phyloP scores from a whole-genome alignment of 2,329 filamentous ascomycete genomes.

The Tolypocladium ophioglossoides region DNA sequence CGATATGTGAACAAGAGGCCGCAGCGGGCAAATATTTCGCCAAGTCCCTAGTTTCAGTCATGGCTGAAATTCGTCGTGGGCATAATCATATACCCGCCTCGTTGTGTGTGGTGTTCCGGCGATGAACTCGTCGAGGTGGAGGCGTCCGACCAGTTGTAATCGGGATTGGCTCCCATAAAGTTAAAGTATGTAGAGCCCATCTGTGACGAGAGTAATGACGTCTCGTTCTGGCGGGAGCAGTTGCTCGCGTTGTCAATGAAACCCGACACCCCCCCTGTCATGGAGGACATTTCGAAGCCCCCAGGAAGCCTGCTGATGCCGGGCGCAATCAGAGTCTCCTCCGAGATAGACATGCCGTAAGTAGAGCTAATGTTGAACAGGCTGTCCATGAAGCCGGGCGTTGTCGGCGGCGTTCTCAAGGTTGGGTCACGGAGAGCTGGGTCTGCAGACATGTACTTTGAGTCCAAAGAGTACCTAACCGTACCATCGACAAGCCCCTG shows the following conservation, averaged over 20 bases:
- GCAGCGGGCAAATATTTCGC: not conserved
- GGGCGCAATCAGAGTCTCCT: conserved; percentile 40
- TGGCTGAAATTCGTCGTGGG: conserved; percentile 15
- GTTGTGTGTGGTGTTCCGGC: conserved; percentile 17
- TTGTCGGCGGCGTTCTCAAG: conserved; percentile 42
- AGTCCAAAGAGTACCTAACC: conserved; percentile 21
- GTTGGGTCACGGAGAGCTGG: conserved; percentile 28
- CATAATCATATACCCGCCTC: conserved; percentile 26
- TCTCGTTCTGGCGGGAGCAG: conserved; percentile 30
- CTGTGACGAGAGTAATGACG: conserved; percentile 32
- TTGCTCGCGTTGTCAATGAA: conserved; percentile 31
- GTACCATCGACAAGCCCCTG: conserved; percentile 28
- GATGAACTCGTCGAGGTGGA: conserved; percentile 24
- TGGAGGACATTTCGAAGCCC: conserved; percentile 32
- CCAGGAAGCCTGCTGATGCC: conserved; percentile 32
- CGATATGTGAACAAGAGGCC: not conserved
- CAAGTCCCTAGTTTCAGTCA: not conserved
- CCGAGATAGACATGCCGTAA: conserved; percentile 27
- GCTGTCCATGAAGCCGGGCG: conserved; percentile 35
- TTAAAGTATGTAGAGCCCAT: conserved; percentile 32
- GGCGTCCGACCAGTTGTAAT: conserved; percentile 42
- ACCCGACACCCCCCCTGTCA: conserved; percentile 30
- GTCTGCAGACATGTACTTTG: conserved; percentile 18
- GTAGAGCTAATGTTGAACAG: conserved; percentile 29
- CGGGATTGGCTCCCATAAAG: conserved; percentile 27